These are phyloP conservation scores for Globisporangium iwayamae DNA, from an alignment of 352 stramenopile species.

Conservation along the genomic window DNA sequence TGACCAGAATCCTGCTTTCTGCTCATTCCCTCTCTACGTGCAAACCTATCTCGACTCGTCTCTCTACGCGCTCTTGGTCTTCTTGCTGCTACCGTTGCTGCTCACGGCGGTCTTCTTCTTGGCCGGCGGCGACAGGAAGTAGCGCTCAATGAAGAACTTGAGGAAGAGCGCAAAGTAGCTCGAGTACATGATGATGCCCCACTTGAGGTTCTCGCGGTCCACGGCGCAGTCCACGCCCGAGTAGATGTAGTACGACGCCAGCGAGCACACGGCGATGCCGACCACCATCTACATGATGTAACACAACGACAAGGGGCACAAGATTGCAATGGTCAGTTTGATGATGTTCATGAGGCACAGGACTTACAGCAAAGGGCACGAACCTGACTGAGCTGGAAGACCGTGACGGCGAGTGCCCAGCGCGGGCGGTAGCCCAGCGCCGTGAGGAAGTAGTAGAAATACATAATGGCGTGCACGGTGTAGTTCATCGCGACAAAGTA, in stretches of 20 bases:
- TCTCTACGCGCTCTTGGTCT: slow-evolving; percentile 28
- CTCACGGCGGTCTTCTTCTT: slow-evolving; percentile 25
- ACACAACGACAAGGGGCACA: neutral
- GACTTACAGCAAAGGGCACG: slow-evolving; percentile 15
- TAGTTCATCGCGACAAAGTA: slow-evolving; percentile 99
- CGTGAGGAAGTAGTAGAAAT: slow-evolving; percentile 95
- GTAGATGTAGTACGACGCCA: slow-evolving; percentile 82
- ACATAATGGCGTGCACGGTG: slow-evolving; percentile 97
- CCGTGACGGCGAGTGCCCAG: slow-evolving; percentile 83
- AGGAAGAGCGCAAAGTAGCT: slow-evolving; percentile 93
- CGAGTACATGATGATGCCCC: slow-evolving; percentile 92
- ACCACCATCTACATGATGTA: slow-evolving; percentile 53
- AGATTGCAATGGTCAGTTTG: too few species aligned
- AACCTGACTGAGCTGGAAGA: slow-evolving; percentile 91
- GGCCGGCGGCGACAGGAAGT: slow-evolving; percentile 42
- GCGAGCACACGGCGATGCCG: slow-evolving; percentile 60
- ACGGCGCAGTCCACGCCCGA: slow-evolving; percentile 62
- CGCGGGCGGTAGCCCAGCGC: slow-evolving; percentile 74
- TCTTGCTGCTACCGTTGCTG: slow-evolving; percentile 14
- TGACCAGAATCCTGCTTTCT: neutral
- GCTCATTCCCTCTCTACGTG: neutral
- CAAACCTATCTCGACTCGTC: too few species aligned
- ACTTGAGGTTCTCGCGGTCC: slow-evolving; percentile 84
- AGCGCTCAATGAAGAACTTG: slow-evolving; percentile 91
- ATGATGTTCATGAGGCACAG: too few species aligned